Conservation (phyloP, 2,329 filamentous ascomycete species). For the Lojkania enalia region DNA sequence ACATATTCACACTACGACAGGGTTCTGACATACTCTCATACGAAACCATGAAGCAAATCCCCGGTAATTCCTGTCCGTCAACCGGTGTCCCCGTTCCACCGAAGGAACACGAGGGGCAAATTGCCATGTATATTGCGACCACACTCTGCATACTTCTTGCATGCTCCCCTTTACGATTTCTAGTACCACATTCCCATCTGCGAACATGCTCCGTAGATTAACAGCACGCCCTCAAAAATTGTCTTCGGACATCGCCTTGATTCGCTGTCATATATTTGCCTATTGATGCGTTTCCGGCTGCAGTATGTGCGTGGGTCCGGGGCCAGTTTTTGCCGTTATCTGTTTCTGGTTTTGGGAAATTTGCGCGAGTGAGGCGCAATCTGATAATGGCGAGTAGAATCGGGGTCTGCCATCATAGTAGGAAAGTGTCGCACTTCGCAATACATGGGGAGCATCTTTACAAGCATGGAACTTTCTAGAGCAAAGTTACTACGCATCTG, state of each 20-base stretch:
- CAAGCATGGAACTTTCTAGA: too few relatives aligned
- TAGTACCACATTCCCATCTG: too few relatives aligned
- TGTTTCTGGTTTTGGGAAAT: not conserved
- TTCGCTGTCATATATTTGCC: too few relatives aligned
- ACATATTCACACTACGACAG: slow-evolving; percentile 6
- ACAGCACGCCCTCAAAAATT: too few relatives aligned
- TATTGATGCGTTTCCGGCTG: too few relatives aligned
- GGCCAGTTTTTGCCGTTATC: not conserved
- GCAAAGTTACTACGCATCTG: too few relatives aligned
- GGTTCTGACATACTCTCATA: not conserved
- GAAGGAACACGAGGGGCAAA: slow-evolving; percentile 16
- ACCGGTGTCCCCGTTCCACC: slow-evolving; percentile 3
- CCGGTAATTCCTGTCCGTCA: not conserved
- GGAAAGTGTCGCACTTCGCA: too few relatives aligned
- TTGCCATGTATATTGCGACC: slow-evolving; percentile 5
- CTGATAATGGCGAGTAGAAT: not conserved
- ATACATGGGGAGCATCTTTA: too few relatives aligned
- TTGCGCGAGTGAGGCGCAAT: not conserved
- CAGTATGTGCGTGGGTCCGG: not conserved
- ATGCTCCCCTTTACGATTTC: too few relatives aligned
- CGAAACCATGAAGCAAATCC: not conserved
- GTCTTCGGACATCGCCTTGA: too few relatives aligned
- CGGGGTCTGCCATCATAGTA: not conserved
- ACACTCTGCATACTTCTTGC: too few relatives aligned
- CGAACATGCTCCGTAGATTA: too few relatives aligned